Base-by-base conservation (phyloP, 495 filamentous ascomycete genomes). In the Emericellopsis terricola region DNA sequence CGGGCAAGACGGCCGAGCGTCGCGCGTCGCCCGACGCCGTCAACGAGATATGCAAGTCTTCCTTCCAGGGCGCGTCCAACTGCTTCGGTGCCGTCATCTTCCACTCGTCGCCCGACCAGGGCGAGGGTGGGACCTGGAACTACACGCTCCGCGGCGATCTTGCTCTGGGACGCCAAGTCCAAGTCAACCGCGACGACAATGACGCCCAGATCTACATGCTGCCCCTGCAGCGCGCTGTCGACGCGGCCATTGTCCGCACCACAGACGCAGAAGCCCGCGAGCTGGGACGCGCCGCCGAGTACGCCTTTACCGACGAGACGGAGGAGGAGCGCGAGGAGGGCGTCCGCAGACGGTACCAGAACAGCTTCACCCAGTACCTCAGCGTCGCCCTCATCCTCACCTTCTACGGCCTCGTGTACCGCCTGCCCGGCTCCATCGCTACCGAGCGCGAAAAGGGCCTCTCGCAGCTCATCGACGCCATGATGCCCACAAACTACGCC, bases 51-150 rank as follows among this genome's bases (percentile, higher is more conserved):
- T 85, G 78, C 47, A 59, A 55, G 24, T 71, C 65, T 43, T 64
- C 66, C 13, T 53, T 82, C 26, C 56, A 68, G 18, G 78, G 75
- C 10, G 63, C 68, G 8, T 73, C 71, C 2, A 49, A 44, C 7
- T 85, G 78, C 51, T 76, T 70, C 44, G 74, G 62, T 4, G 78
- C 72, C 3, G 69, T 68, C 3, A 62, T 71, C 17, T 82, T 84
- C 50, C 50, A 70, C 29, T 71, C 65, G 14, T 77, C 75, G 8
- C 76, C 76, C 7, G 56, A 49, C 8, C 71, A 76, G 48, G 72
- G 73, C 8, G 41, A 47, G 2, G 55, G 49, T 26, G 64, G 60
- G 3, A 47, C 52, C 14, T 83, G 79, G 79, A 80, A 80, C 50
- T 84, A 83, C 44, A 76, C 73, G 2, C 56, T 84, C 16, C 52